Base-by-base conservation (phyloP, 768 basidiomycete species). In the Tricholoma saponaceum region DNA sequence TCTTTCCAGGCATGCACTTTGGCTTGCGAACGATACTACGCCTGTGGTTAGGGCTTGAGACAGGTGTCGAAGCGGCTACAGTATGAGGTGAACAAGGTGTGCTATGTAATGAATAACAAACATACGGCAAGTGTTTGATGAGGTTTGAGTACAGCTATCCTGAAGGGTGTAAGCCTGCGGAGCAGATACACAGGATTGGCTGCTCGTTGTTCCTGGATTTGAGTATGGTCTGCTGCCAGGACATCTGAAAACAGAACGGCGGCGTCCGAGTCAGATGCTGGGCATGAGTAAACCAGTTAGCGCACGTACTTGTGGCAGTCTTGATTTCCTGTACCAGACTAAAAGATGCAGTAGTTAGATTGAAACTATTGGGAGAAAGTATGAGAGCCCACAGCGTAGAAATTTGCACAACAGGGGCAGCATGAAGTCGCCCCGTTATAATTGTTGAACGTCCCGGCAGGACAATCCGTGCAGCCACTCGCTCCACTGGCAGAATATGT, bases 361-460 rank as follows among this genome's bases (percentile, higher is more conserved):
- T 7, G 18, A 52, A 20, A 9, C 39, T 47, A 23, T 47, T 5
- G 10, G 43, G 37, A 43, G 14, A n/a, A 14, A 33, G 16, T 37
- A 9, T 55, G 18, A 9, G 22, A 13, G 61, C 62, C 33, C 32
- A 66, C 70, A 52, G 66, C 67, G 50, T 63, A 70, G 60, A 64
- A 68, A 33, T 68, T 68, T 9, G 68, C 67, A 16, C 67, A 63
- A 49, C 69, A 70, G 16, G 55, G 20, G 50, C 70, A 71, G 55
- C 69, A 69, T 7, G 59, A 55, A 10, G 67, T 66, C 3, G 69
- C 62, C 7, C 61, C 65, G 20, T 65, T 65, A n/a, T 66, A 60
- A 39, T 59, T 64, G 58, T 68, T 68, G 54, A 70, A 70, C 12
- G 58, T 59, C 8, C 69, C 70, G 9, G 65, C 59, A 10, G 65